Evolutionary conservation across 768 basidiomycete species (phyloP).

Genomic region (Pleurotus giganteus): DNA sequence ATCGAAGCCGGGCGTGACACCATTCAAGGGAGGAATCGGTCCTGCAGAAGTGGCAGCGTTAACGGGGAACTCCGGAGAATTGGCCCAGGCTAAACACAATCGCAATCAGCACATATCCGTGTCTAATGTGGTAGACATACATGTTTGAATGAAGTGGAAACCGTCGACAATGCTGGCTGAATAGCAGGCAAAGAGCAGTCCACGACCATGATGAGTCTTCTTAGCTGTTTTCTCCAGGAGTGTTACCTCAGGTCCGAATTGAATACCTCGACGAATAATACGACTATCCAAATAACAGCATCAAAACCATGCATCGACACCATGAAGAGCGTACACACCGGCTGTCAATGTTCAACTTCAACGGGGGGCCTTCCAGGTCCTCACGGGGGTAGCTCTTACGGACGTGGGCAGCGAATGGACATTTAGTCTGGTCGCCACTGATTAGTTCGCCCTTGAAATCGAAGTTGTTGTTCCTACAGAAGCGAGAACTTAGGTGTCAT

Average conservation of each 20-base stretch:
- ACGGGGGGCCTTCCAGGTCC: constrained; percentile 31
- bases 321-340: constrained; percentile 23
- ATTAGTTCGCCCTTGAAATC: constrained; percentile 25
- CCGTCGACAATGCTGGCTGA: constrained; percentile 38
- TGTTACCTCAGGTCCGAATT: constrained; percentile 52
- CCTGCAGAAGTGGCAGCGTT: constrained; percentile 22
- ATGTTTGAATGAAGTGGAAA: constrained; percentile 40
- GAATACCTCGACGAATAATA: constrained; percentile 48
- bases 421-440: constrained; percentile 26
- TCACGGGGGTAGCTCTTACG: constrained; percentile 47
- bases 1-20: constrained; percentile 38
- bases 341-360: constrained; percentile 18
- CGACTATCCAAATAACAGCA: constrained; percentile 22
- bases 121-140: constrained; percentile 21
- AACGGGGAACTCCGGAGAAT: constrained; percentile 33
- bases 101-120: not conserved
- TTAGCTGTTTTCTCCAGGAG: constrained; percentile 28
- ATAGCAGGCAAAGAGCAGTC: constrained; percentile 45
- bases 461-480: constrained; percentile 45
- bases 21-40: constrained; percentile 25
- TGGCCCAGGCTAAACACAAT: constrained; percentile 33
- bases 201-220: constrained; percentile 45
- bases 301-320: not conserved
- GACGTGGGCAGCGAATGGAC: constrained; percentile 48
- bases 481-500: not conserved